Evolutionary conservation across 2,329 filamentous ascomycete species (phyloP).

Genomic region (Alternaria triticina): DNA sequence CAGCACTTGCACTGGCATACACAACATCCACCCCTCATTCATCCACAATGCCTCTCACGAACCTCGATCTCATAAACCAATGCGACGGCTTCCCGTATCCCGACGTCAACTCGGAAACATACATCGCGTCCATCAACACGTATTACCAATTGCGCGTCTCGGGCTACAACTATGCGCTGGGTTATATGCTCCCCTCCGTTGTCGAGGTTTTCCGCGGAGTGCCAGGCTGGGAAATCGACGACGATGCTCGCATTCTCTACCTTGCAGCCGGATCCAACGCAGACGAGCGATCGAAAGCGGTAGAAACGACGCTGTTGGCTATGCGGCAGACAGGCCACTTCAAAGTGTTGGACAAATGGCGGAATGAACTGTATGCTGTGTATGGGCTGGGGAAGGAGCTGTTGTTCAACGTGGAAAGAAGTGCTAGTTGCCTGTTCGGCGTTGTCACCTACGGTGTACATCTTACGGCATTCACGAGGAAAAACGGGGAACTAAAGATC

Average conservation of each 20-base stretch:
- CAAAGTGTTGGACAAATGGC: slow-evolving; percentile 64
- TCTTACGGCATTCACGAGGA: slow-evolving; percentile 47
- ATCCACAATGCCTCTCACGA: slow-evolving; percentile 49
- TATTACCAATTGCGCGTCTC: slow-evolving; percentile 72
- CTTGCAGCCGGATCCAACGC: slow-evolving; percentile 67
- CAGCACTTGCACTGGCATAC: not conserved
- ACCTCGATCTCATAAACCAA: slow-evolving; percentile 63
- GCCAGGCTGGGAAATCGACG: slow-evolving; percentile 67
- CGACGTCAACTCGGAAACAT: slow-evolving; percentile 61
- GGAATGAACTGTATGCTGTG: slow-evolving; percentile 52
- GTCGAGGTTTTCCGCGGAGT: slow-evolving; percentile 63
- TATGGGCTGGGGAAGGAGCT: slow-evolving; percentile 48
- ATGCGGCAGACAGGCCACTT: slow-evolving; percentile 78
- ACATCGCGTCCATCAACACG: slow-evolving; percentile 60
- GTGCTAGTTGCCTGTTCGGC: slow-evolving; percentile 52
- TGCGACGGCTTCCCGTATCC: slow-evolving; percentile 81
- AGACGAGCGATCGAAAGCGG: slow-evolving; percentile 64
- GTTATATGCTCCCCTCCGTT: slow-evolving; percentile 67
- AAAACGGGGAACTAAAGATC: slow-evolving; percentile 66
- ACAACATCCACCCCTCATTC: not conserved
- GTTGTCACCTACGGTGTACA: slow-evolving; percentile 55
- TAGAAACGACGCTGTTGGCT: slow-evolving; percentile 65
- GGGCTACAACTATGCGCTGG: slow-evolving; percentile 66
- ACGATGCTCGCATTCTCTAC: slow-evolving; percentile 65
- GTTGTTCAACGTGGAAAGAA: slow-evolving; percentile 52